Evolutionary conservation across 768 basidiomycete species (phyloP).

Genomic region (Kwoniella sp.): DNA sequence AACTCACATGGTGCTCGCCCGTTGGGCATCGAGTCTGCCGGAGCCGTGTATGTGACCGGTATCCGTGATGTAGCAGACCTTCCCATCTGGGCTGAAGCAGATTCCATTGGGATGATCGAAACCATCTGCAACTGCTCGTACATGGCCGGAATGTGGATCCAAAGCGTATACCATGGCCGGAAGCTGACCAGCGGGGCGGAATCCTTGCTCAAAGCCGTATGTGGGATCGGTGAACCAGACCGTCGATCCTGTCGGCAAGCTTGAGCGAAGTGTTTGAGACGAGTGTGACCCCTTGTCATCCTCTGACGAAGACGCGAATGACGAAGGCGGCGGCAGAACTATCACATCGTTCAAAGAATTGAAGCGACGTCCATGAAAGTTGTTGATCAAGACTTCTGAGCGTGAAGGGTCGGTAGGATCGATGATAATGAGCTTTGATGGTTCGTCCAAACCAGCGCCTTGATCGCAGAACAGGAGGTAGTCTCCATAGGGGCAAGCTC

Average conservation of each 20-base stretch:
- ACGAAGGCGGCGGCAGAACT: conserved; percentile 20
- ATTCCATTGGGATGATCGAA: conserved; percentile 42
- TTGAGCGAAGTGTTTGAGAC: neutral
- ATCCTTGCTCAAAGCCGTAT: conserved; percentile 33
- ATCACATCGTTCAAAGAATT: conserved; percentile 41
- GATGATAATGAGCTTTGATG: conserved; percentile 25
- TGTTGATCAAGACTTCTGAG: conserved; percentile 27
- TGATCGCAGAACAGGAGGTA: conserved; percentile 37
- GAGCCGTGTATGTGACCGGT: conserved; percentile 31
- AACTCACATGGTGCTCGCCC: conserved; percentile 29
- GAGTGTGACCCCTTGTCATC: conserved; percentile 2
- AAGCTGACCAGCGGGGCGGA: conserved; percentile 20
- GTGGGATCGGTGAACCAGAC: conserved; percentile 39
- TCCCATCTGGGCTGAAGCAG: conserved; percentile 25
- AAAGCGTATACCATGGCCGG: conserved; percentile 30
- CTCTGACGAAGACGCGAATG: too few relatives aligned
- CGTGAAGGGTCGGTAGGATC: conserved; percentile 17
- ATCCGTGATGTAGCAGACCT: conserved; percentile 37
- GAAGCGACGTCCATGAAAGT: conserved; percentile 32
- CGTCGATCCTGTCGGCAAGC: conserved; percentile 3
- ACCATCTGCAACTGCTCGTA: conserved; percentile 30
- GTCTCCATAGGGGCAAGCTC: conserved; percentile 22
- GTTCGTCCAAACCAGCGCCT: conserved; percentile 6
- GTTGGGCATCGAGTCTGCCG: conserved; percentile 19
- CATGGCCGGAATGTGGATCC: conserved; percentile 22